phyloP scores from a whole-genome alignment of 805 yeast species.

The Saccharomycopsis microspora region DNA sequence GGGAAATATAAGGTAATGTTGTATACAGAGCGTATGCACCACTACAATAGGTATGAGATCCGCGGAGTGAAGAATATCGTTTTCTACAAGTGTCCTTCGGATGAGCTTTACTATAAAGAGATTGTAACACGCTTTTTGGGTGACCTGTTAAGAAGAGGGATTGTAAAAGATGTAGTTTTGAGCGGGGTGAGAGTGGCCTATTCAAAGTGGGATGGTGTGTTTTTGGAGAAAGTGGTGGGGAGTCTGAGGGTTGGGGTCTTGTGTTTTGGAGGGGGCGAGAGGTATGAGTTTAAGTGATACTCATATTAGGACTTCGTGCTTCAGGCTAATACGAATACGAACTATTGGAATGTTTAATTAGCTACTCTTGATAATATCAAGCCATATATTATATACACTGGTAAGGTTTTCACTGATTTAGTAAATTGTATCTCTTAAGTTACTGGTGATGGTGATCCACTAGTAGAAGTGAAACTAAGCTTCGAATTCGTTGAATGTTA shows the following conservation, averaged over 20 bases:
- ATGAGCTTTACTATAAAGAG: conserved; percentile 77
- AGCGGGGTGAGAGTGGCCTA: conserved; percentile 43
- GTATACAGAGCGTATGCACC: conserved; percentile 93
- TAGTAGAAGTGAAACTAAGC: too few relatives aligned
- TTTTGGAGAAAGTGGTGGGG: conserved; percentile 80
- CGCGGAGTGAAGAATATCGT: conserved; percentile 75
- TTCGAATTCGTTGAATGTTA: too few relatives aligned
- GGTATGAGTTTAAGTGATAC: conserved; percentile 8
- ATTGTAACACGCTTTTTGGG: conserved; percentile 54
- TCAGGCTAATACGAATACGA: not conserved
- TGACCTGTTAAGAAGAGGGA: conserved; percentile 37
- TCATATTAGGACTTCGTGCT: not conserved
- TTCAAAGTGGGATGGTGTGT: conserved; percentile 70
- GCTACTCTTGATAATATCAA: not conserved
- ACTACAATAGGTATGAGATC: conserved; percentile 75
- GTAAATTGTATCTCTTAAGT: too few relatives aligned
- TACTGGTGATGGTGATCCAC: too few relatives aligned
- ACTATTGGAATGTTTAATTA: not conserved
- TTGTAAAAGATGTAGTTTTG: conserved; percentile 31
- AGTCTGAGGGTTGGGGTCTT: conserved; percentile 7
- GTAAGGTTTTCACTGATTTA: too few relatives aligned
- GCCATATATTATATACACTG: too few relatives aligned
- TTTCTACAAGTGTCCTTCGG: conserved; percentile 76
- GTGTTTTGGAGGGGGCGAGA: conserved; percentile 11
- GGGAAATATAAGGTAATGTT: conserved; percentile 57